Evolutionary conservation across 768 basidiomycete genomes (phyloP).

Genomic region (Calocera viscosa): DNA sequence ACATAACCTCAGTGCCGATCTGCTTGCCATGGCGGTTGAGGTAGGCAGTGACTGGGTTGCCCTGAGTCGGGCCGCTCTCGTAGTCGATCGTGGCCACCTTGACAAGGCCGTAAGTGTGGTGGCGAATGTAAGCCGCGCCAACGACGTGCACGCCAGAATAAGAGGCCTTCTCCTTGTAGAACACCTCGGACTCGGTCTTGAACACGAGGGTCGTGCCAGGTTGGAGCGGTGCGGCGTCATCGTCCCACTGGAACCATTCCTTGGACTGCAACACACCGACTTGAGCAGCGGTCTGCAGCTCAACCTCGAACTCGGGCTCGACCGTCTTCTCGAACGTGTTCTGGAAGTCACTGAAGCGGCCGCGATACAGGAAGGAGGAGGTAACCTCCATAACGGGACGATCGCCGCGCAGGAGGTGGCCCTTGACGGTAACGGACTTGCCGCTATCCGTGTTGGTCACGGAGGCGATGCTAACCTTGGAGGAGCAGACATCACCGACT

Average conservation of each 20-base stretch:
- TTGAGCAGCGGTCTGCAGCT: slow-evolving; percentile 57
- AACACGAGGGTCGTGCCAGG: slow-evolving; percentile 79
- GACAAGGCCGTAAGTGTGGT: slow-evolving; percentile 75
- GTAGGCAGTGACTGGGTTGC: slow-evolving; percentile 88
- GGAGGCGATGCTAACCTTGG: slow-evolving; percentile 77
- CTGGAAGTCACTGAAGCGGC: slow-evolving; percentile 81
- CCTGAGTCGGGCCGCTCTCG: slow-evolving; percentile 73
- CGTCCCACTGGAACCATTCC: slow-evolving; percentile 96
- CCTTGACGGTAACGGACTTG: slow-evolving; percentile 85
- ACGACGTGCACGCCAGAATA: slow-evolving; percentile 68
- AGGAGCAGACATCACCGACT: slow-evolving; percentile 80
- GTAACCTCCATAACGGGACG: slow-evolving; percentile 83
- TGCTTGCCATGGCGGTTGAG: slow-evolving; percentile 79
- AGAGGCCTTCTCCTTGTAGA: slow-evolving; percentile 82
- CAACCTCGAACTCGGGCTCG: slow-evolving; percentile 77
- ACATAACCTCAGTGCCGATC: slow-evolving; percentile 61
- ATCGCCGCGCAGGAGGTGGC: slow-evolving; percentile 61
- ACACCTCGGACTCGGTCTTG: slow-evolving; percentile 73
- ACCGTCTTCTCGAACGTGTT: slow-evolving; percentile 92
- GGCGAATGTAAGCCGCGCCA: slow-evolving; percentile 77
- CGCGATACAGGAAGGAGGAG: slow-evolving; percentile 94
- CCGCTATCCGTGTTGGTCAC: slow-evolving; percentile 84
- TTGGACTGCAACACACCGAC: slow-evolving; percentile 89
- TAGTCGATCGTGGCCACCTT: slow-evolving; percentile 83
- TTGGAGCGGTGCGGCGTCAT: slow-evolving; percentile 60